Conservation (phyloP, 73 alveolate species). For the Halteria grandinella region DNA sequence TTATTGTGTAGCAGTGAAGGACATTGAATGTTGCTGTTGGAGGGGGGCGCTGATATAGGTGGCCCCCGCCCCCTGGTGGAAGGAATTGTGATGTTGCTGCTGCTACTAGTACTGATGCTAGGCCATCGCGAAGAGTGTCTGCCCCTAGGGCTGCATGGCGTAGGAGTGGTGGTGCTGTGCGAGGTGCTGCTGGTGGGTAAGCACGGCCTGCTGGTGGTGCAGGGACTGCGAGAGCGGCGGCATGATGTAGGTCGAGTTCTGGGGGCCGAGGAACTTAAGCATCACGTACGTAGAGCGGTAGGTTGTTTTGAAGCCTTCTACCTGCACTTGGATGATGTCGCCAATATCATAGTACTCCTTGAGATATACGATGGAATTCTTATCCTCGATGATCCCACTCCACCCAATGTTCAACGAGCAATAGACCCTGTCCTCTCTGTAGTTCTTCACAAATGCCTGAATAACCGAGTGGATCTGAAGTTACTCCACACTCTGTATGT, state of each 20-base stretch:
- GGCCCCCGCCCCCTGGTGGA: no score
- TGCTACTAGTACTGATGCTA: no score
- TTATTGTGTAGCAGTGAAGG: no score
- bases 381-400: conserved; percentile 56
- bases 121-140: no score
- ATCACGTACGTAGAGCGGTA: conserved; percentile 18
- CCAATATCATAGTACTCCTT: conserved; percentile 45
- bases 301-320: conserved; percentile 28
- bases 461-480: not conserved
- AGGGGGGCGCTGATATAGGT: no score
- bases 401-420: conserved; percentile 60
- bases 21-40: no score
- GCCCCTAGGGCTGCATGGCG: no score
- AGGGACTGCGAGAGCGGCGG: no score
- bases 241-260: conserved; percentile 19
- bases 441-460: conserved; percentile 52
- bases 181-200: no score
- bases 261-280: conserved; percentile 30
- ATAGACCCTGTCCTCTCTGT: conserved; percentile 50
- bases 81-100: no score
- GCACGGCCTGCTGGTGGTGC: no score
- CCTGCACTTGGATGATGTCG: conserved; percentile 40
- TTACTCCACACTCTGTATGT: conserved; percentile 2
- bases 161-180: no score
- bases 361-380: conserved; percentile 13